phyloP scores from a whole-genome alignment of 2,329 filamentous ascomycete species.

The Verticillium longisporum region DNA sequence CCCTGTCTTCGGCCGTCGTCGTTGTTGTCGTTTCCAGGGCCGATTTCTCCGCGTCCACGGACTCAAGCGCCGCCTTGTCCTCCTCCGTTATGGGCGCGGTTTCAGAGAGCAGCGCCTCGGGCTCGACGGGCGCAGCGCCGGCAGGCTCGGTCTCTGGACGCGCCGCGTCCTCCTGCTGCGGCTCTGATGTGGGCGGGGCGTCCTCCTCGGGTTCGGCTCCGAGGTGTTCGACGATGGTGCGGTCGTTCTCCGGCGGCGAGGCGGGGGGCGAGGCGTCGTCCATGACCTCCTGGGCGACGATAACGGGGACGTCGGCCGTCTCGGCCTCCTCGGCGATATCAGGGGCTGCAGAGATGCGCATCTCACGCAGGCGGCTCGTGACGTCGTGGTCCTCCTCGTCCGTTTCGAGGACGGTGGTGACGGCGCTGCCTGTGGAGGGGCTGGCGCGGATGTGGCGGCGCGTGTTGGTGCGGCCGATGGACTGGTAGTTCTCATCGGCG shows the following conservation, averaged over 20 bases:
- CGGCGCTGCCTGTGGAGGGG: slow-evolving; percentile 69
- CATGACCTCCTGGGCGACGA: slow-evolving; percentile 29
- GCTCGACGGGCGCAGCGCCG: background rate
- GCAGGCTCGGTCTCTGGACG: background rate
- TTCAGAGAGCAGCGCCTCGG: background rate
- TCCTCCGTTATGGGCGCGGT: background rate
- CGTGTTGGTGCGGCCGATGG: slow-evolving; percentile 61
- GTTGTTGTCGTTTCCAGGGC: background rate
- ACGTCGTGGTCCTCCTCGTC: slow-evolving; percentile 63
- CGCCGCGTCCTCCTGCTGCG: background rate
- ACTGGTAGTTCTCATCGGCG: slow-evolving; percentile 43
- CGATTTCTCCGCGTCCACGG: background rate
- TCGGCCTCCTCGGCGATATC: slow-evolving; percentile 48
- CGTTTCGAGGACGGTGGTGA: slow-evolving; percentile 76
- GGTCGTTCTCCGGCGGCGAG: background rate
- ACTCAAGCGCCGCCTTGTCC: background rate
- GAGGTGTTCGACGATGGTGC: background rate
- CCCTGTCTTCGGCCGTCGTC: background rate
- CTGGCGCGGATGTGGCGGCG: slow-evolving; percentile 76
- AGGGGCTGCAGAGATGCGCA: slow-evolving; percentile 45
- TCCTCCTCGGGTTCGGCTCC: slow-evolving; percentile 3
- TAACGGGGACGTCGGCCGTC: slow-evolving; percentile 31
- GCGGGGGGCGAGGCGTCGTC: slow-evolving; percentile 8
- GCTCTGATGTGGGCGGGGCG: background rate
- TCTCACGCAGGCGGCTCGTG: slow-evolving; percentile 34